Evolutionary conservation across 371 early-diverging fungal genomes (phyloP), one percentile per base, ranked within the genome.

Genomic region (Lichtheimia corymbifera): DNA sequence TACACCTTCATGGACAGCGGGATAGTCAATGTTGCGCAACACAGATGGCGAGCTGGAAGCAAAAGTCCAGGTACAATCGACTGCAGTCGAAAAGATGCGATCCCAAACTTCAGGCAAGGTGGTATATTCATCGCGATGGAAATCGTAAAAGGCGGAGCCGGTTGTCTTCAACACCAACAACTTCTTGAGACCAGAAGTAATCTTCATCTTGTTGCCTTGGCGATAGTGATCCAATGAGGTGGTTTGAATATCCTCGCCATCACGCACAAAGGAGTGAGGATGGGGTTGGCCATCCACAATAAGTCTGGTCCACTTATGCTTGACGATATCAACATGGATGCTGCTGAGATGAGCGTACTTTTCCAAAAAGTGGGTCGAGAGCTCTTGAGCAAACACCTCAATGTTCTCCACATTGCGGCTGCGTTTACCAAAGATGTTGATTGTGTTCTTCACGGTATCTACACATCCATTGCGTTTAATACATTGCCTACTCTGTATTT

Each of bases 401-500:
- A 88, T 86, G 52, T 82, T 84, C 61, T 88, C 85, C 56, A 92
- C 88, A 50, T 84, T 85, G 30, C 69, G 69, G 61, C 87, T 85
- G 42, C 80, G 76, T 76, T 93, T 91, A 76, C 92, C 92, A 57
- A 91, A 56, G 58, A 87, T 71, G 74, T 91, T 91, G 72, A 88
- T 71, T 24, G 91, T 91, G 84, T 93, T 93, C 83, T 93, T 93
- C 70, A 90, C 87, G 40, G 92, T 88, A 69, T 93, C 80, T 35
- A 9, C 9, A n/a, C 11, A 28, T 35, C 9, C 35, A 35, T 11
- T 0, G 9, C 9, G 6, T 11, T 35, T 35, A 35, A 6, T 35
- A 6, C 22, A 22, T 22, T 22, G 22, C 22, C 22, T 2, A 22
- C n/a, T n/a, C n/a, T 22, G 22, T 22, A 22, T 22, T 22, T 22